Base-by-base conservation (phyloP, 2,329 filamentous ascomycete species). In the Corinectria fuckeliana region DNA sequence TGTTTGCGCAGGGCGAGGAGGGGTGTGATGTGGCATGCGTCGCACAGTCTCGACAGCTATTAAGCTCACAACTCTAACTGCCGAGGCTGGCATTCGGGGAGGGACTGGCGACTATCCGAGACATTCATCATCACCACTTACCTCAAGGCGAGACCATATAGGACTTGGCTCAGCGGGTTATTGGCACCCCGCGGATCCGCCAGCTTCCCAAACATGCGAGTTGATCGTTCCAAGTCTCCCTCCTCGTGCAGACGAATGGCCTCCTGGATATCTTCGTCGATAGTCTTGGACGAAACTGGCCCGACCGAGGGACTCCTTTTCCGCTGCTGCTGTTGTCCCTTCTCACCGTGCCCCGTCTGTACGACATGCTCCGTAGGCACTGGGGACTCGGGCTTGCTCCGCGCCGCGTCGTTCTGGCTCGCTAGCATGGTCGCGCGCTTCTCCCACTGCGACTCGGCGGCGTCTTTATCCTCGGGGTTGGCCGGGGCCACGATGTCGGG, bases 171-270 rank as follows among this genome's bases (percentile, higher is more conserved):
- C 64, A 99, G 83, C 38, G 95, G 91, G 77, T 98, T 97, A 74
- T 97, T 97, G 49, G 89, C 87, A 21, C 92, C 93, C 53, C 88
- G 82, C 0, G 91, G 91, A 74, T 97, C 89, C 52, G 95, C 95
- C 67, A 99, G 81, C 60, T 83, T 82, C 25, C 88, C 91, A 78
- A 99, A 99, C 77, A 98, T 86, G 51, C 81, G 80, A n/a, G 95
- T 97, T 52, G 93, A 95, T 70, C 82, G 79, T 70, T 88, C 86
- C 56, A 97, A 83, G 61, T 95, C 85, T 57, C 94, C 94, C 45
- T 82, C 83, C 77, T 99, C 95, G 74, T 99, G 95, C 64, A 98
- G 82, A 61, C 90, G 85, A 73, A 99, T 99, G n/a, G 95, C 95
- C 77, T 96, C 89, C 77, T 97, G 94, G 58, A 99, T 97, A 75